Percentiles rank a stretch among this genome's conserved stretches.
These are phyloP conservation scores for Acanthamoeba triangularis DNA, from an alignment of 208 protist genomes.

Conservation along the genomic window DNA sequence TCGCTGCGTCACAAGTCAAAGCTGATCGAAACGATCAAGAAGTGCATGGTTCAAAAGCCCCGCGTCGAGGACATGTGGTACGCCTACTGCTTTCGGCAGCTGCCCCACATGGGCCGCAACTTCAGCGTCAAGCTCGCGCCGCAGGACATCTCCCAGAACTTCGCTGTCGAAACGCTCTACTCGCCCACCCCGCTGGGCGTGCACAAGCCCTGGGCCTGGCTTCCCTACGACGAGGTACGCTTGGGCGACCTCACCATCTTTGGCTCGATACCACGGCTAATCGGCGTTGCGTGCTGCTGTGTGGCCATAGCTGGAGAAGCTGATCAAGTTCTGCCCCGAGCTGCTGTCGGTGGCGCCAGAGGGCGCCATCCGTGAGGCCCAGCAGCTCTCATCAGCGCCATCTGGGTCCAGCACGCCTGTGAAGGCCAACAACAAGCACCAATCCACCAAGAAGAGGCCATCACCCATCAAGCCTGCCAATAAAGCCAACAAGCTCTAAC, in stretches of 20 bases:
- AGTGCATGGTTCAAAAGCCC: not conserved
- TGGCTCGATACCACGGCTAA: no score
- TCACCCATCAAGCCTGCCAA: no score
- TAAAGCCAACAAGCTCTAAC: no score
- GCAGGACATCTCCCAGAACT: not conserved
- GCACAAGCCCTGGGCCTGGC: slow-evolving; percentile 33
- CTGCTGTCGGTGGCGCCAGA: slow-evolving; percentile 3
- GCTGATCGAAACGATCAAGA: slow-evolving; percentile 3
- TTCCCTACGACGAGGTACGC: not conserved
- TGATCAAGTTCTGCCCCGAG: not conserved
- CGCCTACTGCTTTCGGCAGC: slow-evolving; percentile 29
- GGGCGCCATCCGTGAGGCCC: not conserved
- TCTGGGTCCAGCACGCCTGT: no score
- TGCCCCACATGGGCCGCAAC: not conserved
- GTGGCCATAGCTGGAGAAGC: not conserved
- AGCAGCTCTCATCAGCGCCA: not conserved
- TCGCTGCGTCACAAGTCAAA: slow-evolving; percentile 20
- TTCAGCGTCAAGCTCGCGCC: slow-evolving; percentile 12
- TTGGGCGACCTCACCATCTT: not conserved
- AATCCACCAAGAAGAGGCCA: no score
- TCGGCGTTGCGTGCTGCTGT: not conserved
- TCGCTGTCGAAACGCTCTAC: slow-evolving; percentile 12
- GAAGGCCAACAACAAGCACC: no score
- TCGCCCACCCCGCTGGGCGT: not conserved
- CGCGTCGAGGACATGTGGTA: slow-evolving; percentile 38